Conservation (phyloP, 1,284 basidiomycete genomes). For the Heterobasidion irregulare region DNA sequence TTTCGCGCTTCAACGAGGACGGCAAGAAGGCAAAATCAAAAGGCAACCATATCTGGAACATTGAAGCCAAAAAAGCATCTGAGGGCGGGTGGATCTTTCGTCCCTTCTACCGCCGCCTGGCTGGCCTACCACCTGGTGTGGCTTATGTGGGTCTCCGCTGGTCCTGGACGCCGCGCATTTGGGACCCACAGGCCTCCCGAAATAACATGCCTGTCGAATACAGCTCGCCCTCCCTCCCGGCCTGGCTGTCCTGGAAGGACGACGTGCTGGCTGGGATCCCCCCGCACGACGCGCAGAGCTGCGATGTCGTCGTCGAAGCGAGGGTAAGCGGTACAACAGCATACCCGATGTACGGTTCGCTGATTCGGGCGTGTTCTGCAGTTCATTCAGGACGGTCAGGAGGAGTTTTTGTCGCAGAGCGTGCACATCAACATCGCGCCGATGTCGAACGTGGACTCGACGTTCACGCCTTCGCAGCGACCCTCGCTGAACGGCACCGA, state of each 20-base stretch:
- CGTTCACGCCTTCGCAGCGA: conserved; percentile 48
- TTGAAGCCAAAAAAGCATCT: conserved; percentile 81
- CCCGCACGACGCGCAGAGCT: conserved; percentile 60
- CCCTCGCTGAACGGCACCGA: conserved; percentile 50
- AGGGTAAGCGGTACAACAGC: conserved; percentile 37
- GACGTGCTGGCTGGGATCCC: conserved; percentile 69
- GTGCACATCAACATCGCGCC: conserved; percentile 70
- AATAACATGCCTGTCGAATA: conserved; percentile 75
- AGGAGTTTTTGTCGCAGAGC: conserved; percentile 55
- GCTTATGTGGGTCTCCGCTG: conserved; percentile 83
- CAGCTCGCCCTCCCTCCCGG: conserved; percentile 71
- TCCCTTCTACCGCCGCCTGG: conserved; percentile 83
- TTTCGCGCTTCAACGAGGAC: conserved; percentile 97
- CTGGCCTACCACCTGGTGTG: conserved; percentile 72
- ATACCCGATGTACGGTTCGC: not conserved
- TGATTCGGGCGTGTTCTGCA: conserved; percentile 19
- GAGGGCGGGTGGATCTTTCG: conserved; percentile 88
- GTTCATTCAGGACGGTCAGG: conserved; percentile 67
- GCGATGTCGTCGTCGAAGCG: conserved; percentile 64
- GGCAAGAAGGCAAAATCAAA: conserved; percentile 99
- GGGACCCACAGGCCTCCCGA: conserved; percentile 92
- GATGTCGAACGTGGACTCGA: conserved; percentile 53
- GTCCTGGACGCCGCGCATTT: conserved; percentile 91
- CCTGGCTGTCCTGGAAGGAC: conserved; percentile 87
- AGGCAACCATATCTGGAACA: conserved; percentile 99